Percentiles rank a stretch among this genome's conserved stretches.
phyloP scores from a whole-genome alignment of 352 stramenopile genomes.

The Globisporangium emineosum region DNA sequence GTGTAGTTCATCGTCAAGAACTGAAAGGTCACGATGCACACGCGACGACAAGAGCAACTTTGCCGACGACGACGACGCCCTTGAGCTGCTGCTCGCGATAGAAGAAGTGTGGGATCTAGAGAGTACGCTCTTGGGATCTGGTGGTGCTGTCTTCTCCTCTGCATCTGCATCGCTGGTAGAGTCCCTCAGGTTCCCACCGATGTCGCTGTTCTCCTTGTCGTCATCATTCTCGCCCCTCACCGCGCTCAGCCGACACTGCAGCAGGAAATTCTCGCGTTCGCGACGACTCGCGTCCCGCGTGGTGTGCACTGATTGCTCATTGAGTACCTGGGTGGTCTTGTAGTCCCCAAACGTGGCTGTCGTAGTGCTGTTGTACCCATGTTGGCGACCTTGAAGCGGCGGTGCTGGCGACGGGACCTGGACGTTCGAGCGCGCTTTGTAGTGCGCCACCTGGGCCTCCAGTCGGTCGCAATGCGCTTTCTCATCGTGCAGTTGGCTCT shows the following conservation, averaged over 20 bases:
- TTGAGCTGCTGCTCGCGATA: background rate
- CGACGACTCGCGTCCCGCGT: background rate
- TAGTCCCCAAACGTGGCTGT: background rate
- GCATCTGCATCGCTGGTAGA: background rate
- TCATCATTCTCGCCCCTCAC: background rate
- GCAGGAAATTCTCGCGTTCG: background rate
- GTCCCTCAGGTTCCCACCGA: background rate
- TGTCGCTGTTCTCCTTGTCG: background rate
- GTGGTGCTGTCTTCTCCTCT: background rate
- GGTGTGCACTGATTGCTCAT: no score
- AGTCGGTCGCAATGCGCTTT: conserved; percentile 28
- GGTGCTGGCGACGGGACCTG: background rate
- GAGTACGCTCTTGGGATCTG: background rate
- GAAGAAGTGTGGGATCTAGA: background rate
- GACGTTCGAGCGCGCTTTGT: conserved; percentile 17
- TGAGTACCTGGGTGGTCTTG: background rate
- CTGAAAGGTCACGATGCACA: conserved; percentile 36
- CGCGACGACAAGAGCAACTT: background rate
- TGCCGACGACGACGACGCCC: background rate
- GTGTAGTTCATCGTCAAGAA: conserved; percentile 26
- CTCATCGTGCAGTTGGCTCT: conserved; percentile 38
- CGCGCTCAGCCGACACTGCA: conserved; percentile 2
- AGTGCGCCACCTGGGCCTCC: conserved; percentile 25
- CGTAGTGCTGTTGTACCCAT: background rate
- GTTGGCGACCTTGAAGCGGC: background rate